phyloP scores from a whole-genome alignment of 2,329 filamentous ascomycete species.

The Fusarium tuaranense region DNA sequence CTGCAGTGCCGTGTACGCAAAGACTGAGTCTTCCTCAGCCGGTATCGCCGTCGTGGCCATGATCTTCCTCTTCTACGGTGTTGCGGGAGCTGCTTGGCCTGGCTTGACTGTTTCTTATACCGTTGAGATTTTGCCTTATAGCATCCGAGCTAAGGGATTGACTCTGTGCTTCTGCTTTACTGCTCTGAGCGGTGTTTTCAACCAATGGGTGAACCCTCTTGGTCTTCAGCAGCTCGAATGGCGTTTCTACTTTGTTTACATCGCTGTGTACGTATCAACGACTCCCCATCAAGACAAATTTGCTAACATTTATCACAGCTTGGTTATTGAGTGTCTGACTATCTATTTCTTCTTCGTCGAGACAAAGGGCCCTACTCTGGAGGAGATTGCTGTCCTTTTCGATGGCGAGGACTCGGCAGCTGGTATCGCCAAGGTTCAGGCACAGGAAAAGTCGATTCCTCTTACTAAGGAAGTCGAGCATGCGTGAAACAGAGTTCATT shows the following conservation, averaged over 20 bases:
- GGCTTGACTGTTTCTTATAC: constrained; percentile 42
- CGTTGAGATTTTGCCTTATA: constrained; percentile 39
- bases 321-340: constrained; percentile 38
- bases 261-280: constrained; percentile 31
- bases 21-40: constrained; percentile 28
- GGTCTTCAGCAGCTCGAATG: constrained; percentile 37
- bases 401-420: constrained; percentile 39
- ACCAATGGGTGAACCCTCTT: constrained; percentile 42
- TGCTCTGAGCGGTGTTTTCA: constrained; percentile 38
- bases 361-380: constrained; percentile 36
- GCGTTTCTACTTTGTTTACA: constrained; percentile 43
- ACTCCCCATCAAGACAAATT: rapidly evolving
- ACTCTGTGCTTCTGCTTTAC: constrained; percentile 42
- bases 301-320: background rate
- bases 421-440: constrained; percentile 34
- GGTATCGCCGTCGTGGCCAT: constrained; percentile 41
- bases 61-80: constrained; percentile 43
- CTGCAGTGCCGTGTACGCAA: constrained; percentile 40
- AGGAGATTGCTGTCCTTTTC: constrained; percentile 42
- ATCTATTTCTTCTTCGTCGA: constrained; percentile 45
- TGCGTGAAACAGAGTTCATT: constrained; percentile 1
- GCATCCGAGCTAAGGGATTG: constrained; percentile 41
- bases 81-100: constrained; percentile 40
- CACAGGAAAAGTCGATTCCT: constrained; percentile 25
- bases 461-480: constrained; percentile 34